Conservation (phyloP, 139 green algal species). For the Coelastrella sp. region DNA sequence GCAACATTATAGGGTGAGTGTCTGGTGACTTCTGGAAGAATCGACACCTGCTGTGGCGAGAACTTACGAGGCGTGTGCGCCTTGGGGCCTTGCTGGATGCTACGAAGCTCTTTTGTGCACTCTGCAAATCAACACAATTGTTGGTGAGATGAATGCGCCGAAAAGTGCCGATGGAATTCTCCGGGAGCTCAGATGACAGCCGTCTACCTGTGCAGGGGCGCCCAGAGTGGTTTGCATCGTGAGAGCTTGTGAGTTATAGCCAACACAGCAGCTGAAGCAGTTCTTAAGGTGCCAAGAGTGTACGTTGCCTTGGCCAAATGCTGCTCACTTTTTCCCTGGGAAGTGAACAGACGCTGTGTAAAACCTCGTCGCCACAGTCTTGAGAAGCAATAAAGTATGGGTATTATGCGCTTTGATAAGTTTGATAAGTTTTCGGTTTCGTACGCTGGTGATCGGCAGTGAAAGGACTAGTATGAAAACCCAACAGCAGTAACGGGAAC, state of each 20-base stretch:
- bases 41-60: not conserved
- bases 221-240: constrained; percentile 42
- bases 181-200: not conserved
- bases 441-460: too few relatives aligned
- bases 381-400: too few relatives aligned
- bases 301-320: not conserved
- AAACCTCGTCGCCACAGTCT: not conserved
- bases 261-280: not conserved
- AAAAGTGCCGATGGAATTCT: not conserved
- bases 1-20: not conserved
- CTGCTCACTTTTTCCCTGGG: not conserved
- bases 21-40: constrained; percentile 4
- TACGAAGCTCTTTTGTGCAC: constrained; percentile 40
- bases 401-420: too few relatives aligned
- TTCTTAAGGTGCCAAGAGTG: not conserved
- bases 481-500: too few relatives aligned
- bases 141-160: not conserved
- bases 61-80: constrained; percentile 41
- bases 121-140: not conserved
- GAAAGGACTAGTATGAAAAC: too few relatives aligned
- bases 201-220: constrained; percentile 21
- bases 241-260: not conserved
- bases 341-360: not conserved
- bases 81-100: constrained; percentile 23
- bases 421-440: too few relatives aligned